phyloP scores from a whole-genome alignment of 2,329 filamentous ascomycete species.

The Phyllosticta ampelicida region DNA sequence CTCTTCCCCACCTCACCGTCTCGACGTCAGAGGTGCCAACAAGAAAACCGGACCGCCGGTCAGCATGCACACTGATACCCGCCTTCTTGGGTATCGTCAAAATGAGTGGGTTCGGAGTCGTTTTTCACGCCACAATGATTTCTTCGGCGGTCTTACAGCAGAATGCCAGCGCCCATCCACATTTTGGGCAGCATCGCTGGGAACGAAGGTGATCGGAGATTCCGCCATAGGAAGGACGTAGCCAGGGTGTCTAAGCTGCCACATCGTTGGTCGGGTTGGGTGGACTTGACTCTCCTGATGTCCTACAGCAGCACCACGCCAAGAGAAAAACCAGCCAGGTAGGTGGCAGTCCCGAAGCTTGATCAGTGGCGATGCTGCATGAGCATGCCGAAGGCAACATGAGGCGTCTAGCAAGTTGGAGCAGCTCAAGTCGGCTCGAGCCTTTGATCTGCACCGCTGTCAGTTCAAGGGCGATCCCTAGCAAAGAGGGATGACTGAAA shows the following conservation, averaged over 20 bases:
- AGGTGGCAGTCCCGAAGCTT: not conserved
- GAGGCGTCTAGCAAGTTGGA: constrained; percentile 1
- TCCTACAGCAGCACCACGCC: constrained; percentile 6
- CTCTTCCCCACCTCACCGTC: not conserved
- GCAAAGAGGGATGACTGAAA: not conserved
- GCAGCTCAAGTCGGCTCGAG: not conserved
- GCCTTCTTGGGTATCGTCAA: not conserved
- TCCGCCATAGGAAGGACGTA: not conserved
- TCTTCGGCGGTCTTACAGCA: constrained; percentile 10
- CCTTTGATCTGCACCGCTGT: not conserved
- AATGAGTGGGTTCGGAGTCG: not conserved
- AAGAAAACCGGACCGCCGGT: not conserved
- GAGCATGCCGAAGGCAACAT: constrained; percentile 1
- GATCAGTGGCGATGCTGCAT: not conserved
- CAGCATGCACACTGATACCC: not conserved
- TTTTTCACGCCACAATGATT: not conserved
- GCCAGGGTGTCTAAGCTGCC: not conserved
- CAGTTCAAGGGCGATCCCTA: not conserved
- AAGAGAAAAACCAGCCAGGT: constrained; percentile 2
- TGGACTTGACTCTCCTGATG: constrained; percentile 3
- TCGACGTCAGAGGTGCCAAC: not conserved
- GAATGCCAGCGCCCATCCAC: constrained; percentile 1
- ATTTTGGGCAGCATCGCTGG: constrained; percentile 9
- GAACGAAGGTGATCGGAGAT: constrained; percentile 8
- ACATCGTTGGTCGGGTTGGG: constrained; percentile 2